phyloP scores from a whole-genome alignment of 2,329 filamentous ascomycete genomes.

The Fusarium chuoi region DNA sequence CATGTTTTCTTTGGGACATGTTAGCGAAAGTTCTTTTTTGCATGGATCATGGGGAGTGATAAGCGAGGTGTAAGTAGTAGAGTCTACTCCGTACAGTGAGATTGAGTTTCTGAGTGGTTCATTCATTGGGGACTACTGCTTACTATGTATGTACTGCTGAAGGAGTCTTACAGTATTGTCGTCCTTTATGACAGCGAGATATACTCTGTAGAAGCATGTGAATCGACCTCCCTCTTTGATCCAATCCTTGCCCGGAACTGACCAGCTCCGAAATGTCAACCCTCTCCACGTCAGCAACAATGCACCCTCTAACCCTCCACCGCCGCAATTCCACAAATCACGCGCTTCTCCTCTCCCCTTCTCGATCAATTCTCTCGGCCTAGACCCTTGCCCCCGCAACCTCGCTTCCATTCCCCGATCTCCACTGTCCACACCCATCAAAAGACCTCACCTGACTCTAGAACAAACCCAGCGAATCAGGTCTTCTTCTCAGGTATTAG shows the following conservation, averaged over 20 bases:
- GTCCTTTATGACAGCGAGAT: neutral
- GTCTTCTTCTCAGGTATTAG: conserved; percentile 17
- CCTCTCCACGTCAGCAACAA: conserved; percentile 21
- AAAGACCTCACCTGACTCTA: conserved; percentile 17
- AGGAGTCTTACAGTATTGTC: neutral
- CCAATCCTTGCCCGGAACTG: conserved; percentile 20
- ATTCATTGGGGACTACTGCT: neutral
- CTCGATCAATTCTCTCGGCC: conserved; percentile 23
- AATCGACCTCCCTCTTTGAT: conserved; percentile 5
- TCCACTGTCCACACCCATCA: conserved; percentile 12
- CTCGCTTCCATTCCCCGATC: conserved; percentile 20
- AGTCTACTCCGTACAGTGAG: neutral
- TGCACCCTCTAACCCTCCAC: conserved; percentile 2
- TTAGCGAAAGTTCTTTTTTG: neutral
- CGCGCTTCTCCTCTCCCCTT: conserved; percentile 1
- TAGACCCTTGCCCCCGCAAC: conserved; percentile 31
- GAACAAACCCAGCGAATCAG: conserved; percentile 15
- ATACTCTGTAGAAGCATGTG: neutral
- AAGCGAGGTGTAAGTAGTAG: conserved; percentile 17
- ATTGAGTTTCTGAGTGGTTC: neutral
- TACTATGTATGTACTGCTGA: neutral
- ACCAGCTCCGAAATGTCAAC: conserved; percentile 18
- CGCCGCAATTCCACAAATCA: conserved; percentile 22
- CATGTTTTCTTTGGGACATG: neutral
- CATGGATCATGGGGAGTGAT: conserved; percentile 22